A percentile compares a stretch with the other conserved stretches of the same genome.
Evolutionary conservation across 352 stramenopile genomes (phyloP).

Genomic region (Phytophthora palmivora): DNA sequence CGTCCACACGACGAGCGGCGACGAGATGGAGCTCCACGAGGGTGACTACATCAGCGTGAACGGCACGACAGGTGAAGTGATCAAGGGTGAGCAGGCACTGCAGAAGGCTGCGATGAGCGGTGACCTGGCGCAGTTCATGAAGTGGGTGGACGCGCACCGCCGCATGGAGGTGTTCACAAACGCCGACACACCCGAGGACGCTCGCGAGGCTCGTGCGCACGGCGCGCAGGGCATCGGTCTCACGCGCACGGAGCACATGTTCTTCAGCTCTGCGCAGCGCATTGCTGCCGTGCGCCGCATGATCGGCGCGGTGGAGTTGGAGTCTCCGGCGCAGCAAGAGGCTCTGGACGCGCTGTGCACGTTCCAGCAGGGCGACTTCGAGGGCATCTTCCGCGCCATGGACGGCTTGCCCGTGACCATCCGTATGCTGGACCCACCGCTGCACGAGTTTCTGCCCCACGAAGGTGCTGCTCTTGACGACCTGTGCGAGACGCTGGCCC

Average conservation of each 20-base stretch:
- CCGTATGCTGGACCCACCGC: conserved; percentile 29
- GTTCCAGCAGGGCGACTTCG: conserved; percentile 36
- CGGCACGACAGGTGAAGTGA: conserved; percentile 33
- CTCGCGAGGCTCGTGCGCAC: conserved; percentile 26
- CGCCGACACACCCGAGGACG: conserved; percentile 30
- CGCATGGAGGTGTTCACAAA: conserved; percentile 38
- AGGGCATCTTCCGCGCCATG: conserved; percentile 34
- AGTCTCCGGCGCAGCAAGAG: conserved; percentile 32
- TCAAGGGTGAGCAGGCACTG: conserved; percentile 29
- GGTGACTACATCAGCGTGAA: conserved; percentile 36
- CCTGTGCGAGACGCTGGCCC: conserved; percentile 26
- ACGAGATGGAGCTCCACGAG: conserved; percentile 23
- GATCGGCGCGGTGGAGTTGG: conserved; percentile 35
- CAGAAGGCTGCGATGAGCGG: conserved; percentile 29
- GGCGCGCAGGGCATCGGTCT: conserved; percentile 30
- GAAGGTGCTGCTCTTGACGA: conserved; percentile 30
- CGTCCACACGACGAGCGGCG: conserved; percentile 6
- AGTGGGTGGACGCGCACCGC: conserved; percentile 37
- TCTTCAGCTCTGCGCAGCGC: conserved; percentile 31
- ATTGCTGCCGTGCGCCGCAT: conserved; percentile 29
- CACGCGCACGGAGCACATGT: conserved; percentile 37
- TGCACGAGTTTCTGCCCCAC: conserved; percentile 36
- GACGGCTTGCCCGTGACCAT: conserved; percentile 32
- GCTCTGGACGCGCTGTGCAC: conserved; percentile 24
- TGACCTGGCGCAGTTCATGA: conserved; percentile 32